phyloP scores from a whole-genome alignment of 1,139 yeast species.

The Yamadazyma spencermartinsiae region DNA sequence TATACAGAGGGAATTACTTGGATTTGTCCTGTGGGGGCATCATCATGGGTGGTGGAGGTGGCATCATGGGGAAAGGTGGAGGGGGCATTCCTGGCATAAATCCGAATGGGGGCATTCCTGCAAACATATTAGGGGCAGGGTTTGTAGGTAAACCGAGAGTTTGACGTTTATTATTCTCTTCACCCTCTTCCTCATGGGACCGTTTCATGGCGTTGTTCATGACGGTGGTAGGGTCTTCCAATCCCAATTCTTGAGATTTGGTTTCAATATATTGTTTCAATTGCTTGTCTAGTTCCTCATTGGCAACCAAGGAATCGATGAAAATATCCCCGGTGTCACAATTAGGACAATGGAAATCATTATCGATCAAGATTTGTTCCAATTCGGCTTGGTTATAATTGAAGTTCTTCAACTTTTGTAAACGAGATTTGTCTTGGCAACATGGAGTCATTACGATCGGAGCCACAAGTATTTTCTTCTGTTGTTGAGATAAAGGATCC shows the following conservation, averaged over 20 bases:
- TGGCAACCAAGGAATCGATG: slow-evolving; percentile 68
- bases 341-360: slow-evolving; percentile 88
- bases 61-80: slow-evolving; percentile 22
- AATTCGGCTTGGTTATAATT: slow-evolving; percentile 45
- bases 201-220: slow-evolving; percentile 21
- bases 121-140: slow-evolving; percentile 4
- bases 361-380: slow-evolving; percentile 74
- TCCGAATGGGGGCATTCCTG: slow-evolving; percentile 19
- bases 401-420: slow-evolving; percentile 50
- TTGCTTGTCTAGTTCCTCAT: slow-evolving; percentile 56
- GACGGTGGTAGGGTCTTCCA: slow-evolving; percentile 33
- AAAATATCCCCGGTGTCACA: slow-evolving; percentile 75
- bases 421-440: slow-evolving; percentile 57
- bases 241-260: slow-evolving; percentile 41
- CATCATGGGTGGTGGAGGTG: slow-evolving; percentile 13
- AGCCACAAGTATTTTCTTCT: slow-evolving; percentile 58
- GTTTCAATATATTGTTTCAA: slow-evolving; percentile 53
- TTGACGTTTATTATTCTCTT: slow-evolving; percentile 30
- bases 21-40: slow-evolving; percentile 11
- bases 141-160: slow-evolving; percentile 18
- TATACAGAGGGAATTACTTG: no score
- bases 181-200: slow-evolving; percentile 25
- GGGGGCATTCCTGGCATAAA: slow-evolving; percentile 26
- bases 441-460: slow-evolving; percentile 87
- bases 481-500: slow-evolving; percentile 60